Conservation (phyloP, 192 early-diverging fungal species). For the Coemansia sp. region DNA sequence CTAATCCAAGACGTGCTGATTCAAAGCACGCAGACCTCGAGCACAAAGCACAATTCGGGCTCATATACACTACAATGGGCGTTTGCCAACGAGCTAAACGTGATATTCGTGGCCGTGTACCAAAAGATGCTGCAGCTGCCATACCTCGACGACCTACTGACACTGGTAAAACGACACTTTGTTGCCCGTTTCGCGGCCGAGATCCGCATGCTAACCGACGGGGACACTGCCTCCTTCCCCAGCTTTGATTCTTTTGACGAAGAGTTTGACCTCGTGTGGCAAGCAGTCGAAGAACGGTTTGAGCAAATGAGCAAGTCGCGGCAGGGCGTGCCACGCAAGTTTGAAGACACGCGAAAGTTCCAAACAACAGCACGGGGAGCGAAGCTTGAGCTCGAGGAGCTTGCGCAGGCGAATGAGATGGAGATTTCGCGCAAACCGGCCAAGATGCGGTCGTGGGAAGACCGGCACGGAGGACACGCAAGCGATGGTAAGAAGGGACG, state of each 20-base stretch:
- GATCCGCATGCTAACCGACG: constrained; percentile 23
- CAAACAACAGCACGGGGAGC: constrained; percentile 62
- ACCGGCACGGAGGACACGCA: constrained; percentile 14
- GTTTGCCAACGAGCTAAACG: constrained; percentile 77
- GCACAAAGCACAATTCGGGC: constrained; percentile 61
- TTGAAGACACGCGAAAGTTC: constrained; percentile 79
- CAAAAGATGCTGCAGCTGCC: constrained; percentile 84
- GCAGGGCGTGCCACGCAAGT: constrained; percentile 66
- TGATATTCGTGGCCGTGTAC: constrained; percentile 84
- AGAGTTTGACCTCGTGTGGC: constrained; percentile 67
- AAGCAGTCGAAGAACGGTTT: constrained; percentile 69
- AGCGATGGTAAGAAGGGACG: constrained; percentile 37
- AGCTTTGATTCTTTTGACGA: constrained; percentile 60
- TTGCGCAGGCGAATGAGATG: constrained; percentile 40
- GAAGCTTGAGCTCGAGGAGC: constrained; percentile 50
- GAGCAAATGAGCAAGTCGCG: constrained; percentile 42
- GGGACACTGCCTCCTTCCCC: constrained; percentile 25
- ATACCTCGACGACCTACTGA: constrained; percentile 82
- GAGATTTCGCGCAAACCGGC: constrained; percentile 7
- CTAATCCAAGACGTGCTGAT: constrained; percentile 79
- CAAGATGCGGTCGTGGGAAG: constrained; percentile 43
- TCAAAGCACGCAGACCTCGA: constrained; percentile 62
- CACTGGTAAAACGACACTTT: constrained; percentile 68
- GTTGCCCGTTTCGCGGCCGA: constrained; percentile 56
- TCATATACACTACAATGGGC: constrained; percentile 75